Evolutionary conservation across 768 basidiomycete species (phyloP), one percentile per base, ranked within the genome.

Genomic region (Cystoderma amianthinum): DNA sequence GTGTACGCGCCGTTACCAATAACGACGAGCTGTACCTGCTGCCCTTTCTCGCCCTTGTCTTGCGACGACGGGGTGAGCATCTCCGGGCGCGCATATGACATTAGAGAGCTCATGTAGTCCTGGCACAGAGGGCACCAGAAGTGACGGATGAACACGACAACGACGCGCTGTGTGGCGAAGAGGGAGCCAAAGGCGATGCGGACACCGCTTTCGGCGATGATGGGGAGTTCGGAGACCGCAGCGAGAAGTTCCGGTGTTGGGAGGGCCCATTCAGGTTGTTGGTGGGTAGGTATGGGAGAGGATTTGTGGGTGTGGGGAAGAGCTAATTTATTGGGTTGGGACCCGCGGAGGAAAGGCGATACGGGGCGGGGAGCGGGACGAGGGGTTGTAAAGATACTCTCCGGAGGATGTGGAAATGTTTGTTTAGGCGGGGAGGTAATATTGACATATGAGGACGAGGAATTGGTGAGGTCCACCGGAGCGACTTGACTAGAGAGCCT

Each of bases 91-190:
- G 65, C 61, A 65, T 51, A 51, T n/a, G 55, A 58, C 47, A 54
- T 62, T 48, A 88, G 69, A 23, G 79, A 82, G 32, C 76, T 68
- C 71, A 93, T 79, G 58, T 94, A 96, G 58, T 95, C 91, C 54
- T 91, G 88, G 58, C 87, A 90, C 10, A 80, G 61, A 0, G 86
- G 82, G 54, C 90, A 93, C 85, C 82, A 87, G 62, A 92, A 92
- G 59, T 91, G 87, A 32, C 92, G 71, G 47, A 96, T 82, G 65
- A 95, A 95, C 32, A 92, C 62, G 39, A 91, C 79, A 47, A 92
- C 72, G 1, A 82, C 84, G 43, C 65, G 64, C 36, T 64, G 66
- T 5, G 53, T 46, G 22, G 51, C 67, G 52, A 83, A 81, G 30
- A 95, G 58, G 17, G 80, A 74, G 0, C 85, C 82, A 46, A 94